phyloP scores from a whole-genome alignment of 78 protist genomes.

The Creolimax fragrantissima region DNA sequence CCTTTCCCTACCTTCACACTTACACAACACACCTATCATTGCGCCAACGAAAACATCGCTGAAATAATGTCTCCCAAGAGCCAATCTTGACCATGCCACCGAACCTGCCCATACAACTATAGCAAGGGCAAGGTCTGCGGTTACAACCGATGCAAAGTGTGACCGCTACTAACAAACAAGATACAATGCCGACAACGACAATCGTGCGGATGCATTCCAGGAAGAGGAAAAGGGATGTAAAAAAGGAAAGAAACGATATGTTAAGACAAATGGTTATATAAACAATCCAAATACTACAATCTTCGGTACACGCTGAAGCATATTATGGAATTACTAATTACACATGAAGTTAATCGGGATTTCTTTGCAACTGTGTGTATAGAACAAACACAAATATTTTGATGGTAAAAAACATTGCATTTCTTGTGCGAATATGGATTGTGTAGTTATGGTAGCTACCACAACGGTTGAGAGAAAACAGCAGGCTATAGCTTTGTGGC shows the following conservation, averaged over 20 bases:
- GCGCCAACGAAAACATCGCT: neutral
- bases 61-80: neutral
- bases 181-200: neutral
- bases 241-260: neutral
- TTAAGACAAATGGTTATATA: neutral
- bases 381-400: no score
- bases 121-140: neutral
- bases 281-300: neutral
- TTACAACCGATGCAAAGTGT: neutral
- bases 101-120: neutral
- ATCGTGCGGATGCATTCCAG: neutral
- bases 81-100: conserved; percentile 17
- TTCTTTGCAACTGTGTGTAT: no score
- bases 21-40: neutral
- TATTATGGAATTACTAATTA: no score
- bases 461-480: no score
- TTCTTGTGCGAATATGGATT: no score
- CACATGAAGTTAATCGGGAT: no score
- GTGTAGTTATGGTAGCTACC: no score
- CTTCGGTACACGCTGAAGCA: no score
- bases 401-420: no score
- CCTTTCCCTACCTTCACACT: no score
- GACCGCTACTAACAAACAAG: neutral
- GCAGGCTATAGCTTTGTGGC: no score
- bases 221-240: neutral